These are phyloP conservation scores for Oenanthe sinensis DNA, from an alignment of 129 eudicot species.

Conservation along the genomic window DNA sequence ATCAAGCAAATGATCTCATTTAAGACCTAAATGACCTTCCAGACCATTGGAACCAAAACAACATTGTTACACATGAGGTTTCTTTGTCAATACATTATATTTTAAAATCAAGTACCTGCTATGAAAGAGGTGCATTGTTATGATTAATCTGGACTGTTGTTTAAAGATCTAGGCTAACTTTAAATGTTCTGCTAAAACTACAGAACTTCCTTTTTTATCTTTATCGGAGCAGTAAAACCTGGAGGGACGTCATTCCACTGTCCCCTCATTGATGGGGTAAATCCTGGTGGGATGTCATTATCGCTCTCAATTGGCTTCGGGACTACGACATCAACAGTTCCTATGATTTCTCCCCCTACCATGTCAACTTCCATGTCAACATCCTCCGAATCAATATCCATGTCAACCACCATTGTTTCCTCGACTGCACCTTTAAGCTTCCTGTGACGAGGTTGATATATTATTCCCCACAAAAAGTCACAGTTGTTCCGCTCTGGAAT, in stretches of 20 bases:
- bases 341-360: neutral
- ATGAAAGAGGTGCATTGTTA: neutral
- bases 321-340: neutral
- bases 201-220: neutral
- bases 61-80: neutral
- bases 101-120: neutral
- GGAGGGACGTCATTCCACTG: neutral
- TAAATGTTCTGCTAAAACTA: neutral
- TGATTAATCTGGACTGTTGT: neutral
- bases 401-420: neutral
- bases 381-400: neutral
- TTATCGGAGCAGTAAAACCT: neutral
- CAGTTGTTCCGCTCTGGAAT: neutral
- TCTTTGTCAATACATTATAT: neutral
- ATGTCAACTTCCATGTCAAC: conserved; percentile 6
- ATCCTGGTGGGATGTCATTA: neutral
- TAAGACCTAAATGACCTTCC: neutral
- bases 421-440: neutral
- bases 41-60: neutral
- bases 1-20: neutral
- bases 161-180: neutral
- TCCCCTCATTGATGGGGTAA: neutral
- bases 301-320: neutral
- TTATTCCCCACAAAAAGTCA: neutral
- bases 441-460: neutral